phyloP scores from a whole-genome alignment of 1,284 basidiomycete genomes.

The Pseudozyma thailandica region DNA sequence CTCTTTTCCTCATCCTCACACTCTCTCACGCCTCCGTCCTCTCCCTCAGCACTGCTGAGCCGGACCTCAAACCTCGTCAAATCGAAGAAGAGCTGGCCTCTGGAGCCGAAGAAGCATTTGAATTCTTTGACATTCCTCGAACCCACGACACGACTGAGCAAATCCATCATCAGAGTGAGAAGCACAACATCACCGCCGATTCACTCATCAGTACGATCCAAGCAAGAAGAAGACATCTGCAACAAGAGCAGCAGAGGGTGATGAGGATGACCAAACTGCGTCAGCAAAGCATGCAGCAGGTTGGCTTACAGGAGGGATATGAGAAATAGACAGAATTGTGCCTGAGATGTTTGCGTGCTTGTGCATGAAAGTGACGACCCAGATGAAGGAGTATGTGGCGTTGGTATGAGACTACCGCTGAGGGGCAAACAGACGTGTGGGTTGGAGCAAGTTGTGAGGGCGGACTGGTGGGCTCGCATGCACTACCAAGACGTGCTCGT shows the following conservation, averaged over 20 bases:
- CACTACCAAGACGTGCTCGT: no score
- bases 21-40: neutral
- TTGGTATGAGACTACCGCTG: no score
- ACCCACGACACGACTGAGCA: conserved; percentile 28
- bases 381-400: no score
- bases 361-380: no score
- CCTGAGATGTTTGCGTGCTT: no score
- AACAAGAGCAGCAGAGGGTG: neutral
- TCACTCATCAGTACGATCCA: neutral
- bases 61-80: conserved; percentile 2
- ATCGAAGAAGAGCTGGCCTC: conserved; percentile 11
- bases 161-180: conserved; percentile 4
- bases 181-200: conserved; percentile 9
- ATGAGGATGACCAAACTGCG: neutral
- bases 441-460: no score
- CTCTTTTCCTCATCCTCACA: neutral
- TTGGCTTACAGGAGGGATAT: no score
- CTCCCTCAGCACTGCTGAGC: neutral
- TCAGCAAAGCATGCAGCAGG: neutral
- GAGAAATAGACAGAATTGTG: no score
- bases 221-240: neutral
- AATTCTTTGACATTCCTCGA: conserved; percentile 24
- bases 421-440: no score
- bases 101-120: conserved; percentile 15
- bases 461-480: no score